phyloP scores from a whole-genome alignment of 371 early-diverging fungal genomes.

The Mucor mucedo region DNA sequence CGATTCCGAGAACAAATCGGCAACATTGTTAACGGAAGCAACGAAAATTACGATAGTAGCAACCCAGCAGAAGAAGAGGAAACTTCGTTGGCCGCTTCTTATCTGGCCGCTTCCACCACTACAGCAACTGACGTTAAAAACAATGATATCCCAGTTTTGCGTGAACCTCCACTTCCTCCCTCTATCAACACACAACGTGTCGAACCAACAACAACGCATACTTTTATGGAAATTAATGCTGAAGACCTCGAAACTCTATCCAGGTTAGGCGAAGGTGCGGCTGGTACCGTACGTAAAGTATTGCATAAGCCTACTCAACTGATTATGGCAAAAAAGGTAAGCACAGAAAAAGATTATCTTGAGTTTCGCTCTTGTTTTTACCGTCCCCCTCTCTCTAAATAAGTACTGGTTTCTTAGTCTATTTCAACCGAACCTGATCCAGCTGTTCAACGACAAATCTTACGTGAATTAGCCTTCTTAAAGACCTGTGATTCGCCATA shows the following conservation, averaged over 20 bases:
- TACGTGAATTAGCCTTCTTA: constrained; percentile 90
- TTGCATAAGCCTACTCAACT: constrained; percentile 74
- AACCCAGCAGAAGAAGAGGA: constrained; percentile 27
- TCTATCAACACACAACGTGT: constrained; percentile 7
- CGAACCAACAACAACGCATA: constrained; percentile 12
- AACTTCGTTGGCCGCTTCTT: constrained; percentile 33
- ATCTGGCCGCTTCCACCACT: constrained; percentile 17
- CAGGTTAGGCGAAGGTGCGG: constrained; percentile 92
- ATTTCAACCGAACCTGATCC: constrained; percentile 68
- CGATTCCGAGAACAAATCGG: constrained; percentile 45
- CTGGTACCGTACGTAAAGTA: constrained; percentile 92
- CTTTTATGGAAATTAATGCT: constrained; percentile 52
- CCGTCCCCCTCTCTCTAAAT: too few species aligned
- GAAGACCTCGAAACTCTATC: constrained; percentile 66
- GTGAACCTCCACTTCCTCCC: constrained; percentile 47
- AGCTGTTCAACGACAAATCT: constrained; percentile 79
- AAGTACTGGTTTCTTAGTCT: neutral
- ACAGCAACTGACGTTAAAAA: constrained; percentile 17
- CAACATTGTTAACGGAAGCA: constrained; percentile 42
- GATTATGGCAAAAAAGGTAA: constrained; percentile 95
- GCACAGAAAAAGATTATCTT: too few species aligned
- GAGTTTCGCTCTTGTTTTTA: neutral
- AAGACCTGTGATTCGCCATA: constrained; percentile 89
- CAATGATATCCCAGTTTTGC: constrained; percentile 33
- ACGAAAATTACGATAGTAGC: constrained; percentile 19